Evolutionary conservation across 2,329 filamentous ascomycete species (phyloP).

Genomic region (Ramularia collo-cygni): DNA sequence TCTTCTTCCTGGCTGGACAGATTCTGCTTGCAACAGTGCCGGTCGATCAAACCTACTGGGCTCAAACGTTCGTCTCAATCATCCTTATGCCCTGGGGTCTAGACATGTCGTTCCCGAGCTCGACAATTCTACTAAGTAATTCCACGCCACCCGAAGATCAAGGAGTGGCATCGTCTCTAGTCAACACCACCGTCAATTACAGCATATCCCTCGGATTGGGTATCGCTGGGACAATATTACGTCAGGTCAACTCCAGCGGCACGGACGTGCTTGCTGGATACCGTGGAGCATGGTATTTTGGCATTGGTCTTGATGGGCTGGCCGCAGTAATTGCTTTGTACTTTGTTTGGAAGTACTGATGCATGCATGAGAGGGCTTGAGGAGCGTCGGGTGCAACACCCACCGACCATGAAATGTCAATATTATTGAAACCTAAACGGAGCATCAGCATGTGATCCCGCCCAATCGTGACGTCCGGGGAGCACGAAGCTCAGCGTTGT

Average conservation of each 20-base stretch:
- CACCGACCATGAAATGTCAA: too few relatives aligned
- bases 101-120: constrained; percentile 28
- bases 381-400: too few relatives aligned
- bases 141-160: constrained; percentile 24
- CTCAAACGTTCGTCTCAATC: constrained; percentile 31
- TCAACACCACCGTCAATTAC: constrained; percentile 25
- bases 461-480: too few relatives aligned
- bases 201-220: constrained; percentile 20
- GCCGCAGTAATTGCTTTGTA: constrained; percentile 18
- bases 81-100: constrained; percentile 31
- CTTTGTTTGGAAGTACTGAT: constrained; percentile 10
- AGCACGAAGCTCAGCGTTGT: too few relatives aligned
- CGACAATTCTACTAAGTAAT: constrained; percentile 26
- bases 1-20: constrained; percentile 30
- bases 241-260: constrained; percentile 10
- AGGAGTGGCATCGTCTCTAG: constrained; percentile 23
- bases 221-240: constrained; percentile 20
- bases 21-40: constrained; percentile 28
- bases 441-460: too few relatives aligned
- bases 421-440: too few relatives aligned
- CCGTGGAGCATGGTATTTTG: constrained; percentile 21
- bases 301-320: constrained; percentile 19
- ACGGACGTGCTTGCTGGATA: constrained; percentile 14
- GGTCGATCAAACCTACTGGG: constrained; percentile 31
- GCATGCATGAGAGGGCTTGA: too few relatives aligned